phyloP scores from a whole-genome alignment of 495 filamentous ascomycete genomes.

The Beverwykella pulmonaria region DNA sequence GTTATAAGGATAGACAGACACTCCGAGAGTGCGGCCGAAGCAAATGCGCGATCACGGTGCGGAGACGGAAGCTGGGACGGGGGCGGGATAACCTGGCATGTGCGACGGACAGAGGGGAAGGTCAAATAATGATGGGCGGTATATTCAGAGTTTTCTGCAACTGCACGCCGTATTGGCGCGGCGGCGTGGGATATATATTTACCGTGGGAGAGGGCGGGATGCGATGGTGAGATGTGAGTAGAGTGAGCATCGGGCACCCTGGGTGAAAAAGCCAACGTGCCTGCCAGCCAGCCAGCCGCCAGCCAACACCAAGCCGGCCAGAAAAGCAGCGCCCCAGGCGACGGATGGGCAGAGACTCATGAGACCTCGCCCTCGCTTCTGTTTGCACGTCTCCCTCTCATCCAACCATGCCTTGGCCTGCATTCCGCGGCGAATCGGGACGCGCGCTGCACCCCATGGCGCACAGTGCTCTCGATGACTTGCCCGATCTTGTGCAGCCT shows the following conservation, averaged over 20 bases:
- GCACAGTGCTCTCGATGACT: not conserved
- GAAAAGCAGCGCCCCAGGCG: not conserved
- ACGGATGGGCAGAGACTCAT: not conserved
- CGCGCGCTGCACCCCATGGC: not conserved
- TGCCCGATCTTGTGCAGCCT: conserved; percentile 4
- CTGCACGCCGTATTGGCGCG: not conserved
- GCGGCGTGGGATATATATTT: conserved; percentile 3
- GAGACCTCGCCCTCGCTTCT: no score
- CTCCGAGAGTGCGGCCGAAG: not conserved
- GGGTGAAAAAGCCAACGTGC: no score
- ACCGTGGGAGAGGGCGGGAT: not conserved
- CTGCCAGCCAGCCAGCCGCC: not conserved
- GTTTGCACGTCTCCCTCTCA: not conserved
- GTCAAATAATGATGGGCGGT: conserved; percentile 11
- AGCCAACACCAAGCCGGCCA: not conserved
- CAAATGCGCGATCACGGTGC: not conserved
- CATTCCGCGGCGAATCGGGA: not conserved
- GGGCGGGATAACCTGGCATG: conserved; percentile 1
- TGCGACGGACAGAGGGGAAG: not conserved
- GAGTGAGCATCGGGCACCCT: not conserved
- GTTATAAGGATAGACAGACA: not conserved
- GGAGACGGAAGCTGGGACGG: not conserved
- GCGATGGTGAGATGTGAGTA: not conserved
- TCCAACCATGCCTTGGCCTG: not conserved
- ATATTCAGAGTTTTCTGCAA: not conserved